Evolutionary conservation across 1,284 basidiomycete species (phyloP), one percentile per base, ranked within the genome.

Genomic region (Apiotrichum akiyoshidainum): DNA sequence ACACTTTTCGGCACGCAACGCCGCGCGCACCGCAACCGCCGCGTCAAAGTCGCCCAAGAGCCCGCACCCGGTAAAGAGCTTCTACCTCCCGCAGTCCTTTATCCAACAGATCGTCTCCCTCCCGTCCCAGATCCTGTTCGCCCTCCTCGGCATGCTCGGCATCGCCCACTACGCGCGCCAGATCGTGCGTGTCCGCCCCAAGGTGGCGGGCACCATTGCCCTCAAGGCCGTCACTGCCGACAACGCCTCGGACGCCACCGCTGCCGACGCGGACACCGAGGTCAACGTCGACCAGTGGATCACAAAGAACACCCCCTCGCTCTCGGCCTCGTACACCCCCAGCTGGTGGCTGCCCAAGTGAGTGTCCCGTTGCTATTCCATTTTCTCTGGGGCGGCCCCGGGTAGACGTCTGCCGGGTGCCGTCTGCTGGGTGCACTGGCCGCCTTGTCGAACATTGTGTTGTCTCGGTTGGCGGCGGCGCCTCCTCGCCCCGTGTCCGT

Each of bases 281-380:
- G 46, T 50, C n/a, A 50, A 47, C 37, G 54, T 70, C 40, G 59
- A 55, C 21, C 40, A 69, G 52, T 78, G 75, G 71, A 61, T 78
- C 5, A 53, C 61, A n/a, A 65, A 67, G 19, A 74, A 68, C 58
- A 74, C 74, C 21, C 71, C 73, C 1, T 73, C 71, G 47, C 59
- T 80, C 53, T 66, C 64, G 46, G 73, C 73, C 31, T 65, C 63
- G 5, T 80, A 78, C 60, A 74, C 61, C 37, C 78, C 79, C 7
- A 62, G 67, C 37, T 78, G 77, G 77, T 79, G 76, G 77, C 59
- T 78, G 37, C 70, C 73, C n/a, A 76, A 72, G 73, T 75, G 57
- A 65, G 75, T 66, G 1, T 4, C 17, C 22, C 5, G 12, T 1
- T 42, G 16, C 10, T 3, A 41, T 41, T 8, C 34, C 34, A 35